A percentile compares a stretch with the other conserved stretches of the same genome.
phyloP scores from a whole-genome alignment of 257 asterid species.

The Mitragyna speciosa region DNA sequence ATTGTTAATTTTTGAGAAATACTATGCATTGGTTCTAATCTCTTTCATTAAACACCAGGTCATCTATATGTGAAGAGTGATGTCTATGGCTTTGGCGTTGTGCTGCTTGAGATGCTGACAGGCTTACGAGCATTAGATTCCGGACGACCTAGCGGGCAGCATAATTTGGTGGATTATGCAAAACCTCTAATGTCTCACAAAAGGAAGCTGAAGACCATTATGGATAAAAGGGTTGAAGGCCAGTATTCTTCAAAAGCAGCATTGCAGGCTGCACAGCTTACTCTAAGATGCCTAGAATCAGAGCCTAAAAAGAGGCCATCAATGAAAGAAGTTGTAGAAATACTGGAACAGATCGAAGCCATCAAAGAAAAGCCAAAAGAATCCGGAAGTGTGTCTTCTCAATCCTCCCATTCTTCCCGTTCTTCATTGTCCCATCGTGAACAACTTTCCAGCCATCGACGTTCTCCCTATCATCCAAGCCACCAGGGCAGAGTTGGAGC shows the following conservation, averaged over 20 bases:
- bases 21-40: background rate
- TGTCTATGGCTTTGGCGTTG: slow-evolving; percentile 51
- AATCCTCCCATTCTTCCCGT: slow-evolving; percentile 10
- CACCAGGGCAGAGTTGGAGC: slow-evolving; percentile 23
- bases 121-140: slow-evolving; percentile 43
- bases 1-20: background rate
- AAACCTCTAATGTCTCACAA: slow-evolving; percentile 32
- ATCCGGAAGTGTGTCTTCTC: slow-evolving; percentile 10
- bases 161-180: slow-evolving; percentile 39
- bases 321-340: slow-evolving; percentile 45
- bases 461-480: slow-evolving; percentile 21
- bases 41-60: slow-evolving; percentile 23
- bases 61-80: slow-evolving; percentile 50
- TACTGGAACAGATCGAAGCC: slow-evolving; percentile 41
- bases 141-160: slow-evolving; percentile 32
- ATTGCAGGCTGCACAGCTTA: slow-evolving; percentile 32
- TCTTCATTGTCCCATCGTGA: slow-evolving; percentile 12
- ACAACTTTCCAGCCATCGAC: slow-evolving; percentile 11
- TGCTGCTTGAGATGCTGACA: slow-evolving; percentile 44
- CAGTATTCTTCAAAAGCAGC: slow-evolving; percentile 41
- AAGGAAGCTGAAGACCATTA: slow-evolving; percentile 34
- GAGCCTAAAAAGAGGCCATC: slow-evolving; percentile 46
- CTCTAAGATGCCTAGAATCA: slow-evolving; percentile 37
- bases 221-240: slow-evolving; percentile 47
- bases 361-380: slow-evolving; percentile 26